Base-by-base conservation (phyloP, 257 asterid genomes). In the Coffea eugenioides region DNA sequence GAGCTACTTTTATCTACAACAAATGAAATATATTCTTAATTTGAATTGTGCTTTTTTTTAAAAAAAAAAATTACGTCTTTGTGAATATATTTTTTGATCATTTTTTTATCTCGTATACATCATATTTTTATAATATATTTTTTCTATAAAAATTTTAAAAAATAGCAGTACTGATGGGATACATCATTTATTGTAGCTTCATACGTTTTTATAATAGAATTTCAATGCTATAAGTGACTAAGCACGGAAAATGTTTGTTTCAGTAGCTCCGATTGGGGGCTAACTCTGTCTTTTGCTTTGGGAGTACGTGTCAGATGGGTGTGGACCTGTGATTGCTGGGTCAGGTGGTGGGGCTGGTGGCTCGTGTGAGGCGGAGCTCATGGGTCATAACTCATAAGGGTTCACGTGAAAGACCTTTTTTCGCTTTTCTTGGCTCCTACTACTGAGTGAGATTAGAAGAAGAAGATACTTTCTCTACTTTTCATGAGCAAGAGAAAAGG, bases 401-500 rank as follows among this genome's bases (percentile, higher is more conserved):
- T 69, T 46, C 84, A 81, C 84, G 80, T 76, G 84, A 78, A 76
- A 70, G 72, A 56, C 45, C 77, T 61, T 81, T 76, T 48, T 41
- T 14, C 3, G 56, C 31, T 67, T 77, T 77, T 66, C 65, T 0
- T 64, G 18, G 79, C 76, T 31, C 3, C 43, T 39, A 16, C 8
- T 25, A 68, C 68, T 36, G 13, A 59, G 57, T 41, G 59, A 48
- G 31, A 39, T 39, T 39, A 4, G 43, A 39, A 2, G 43, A 62
- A 49, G 48, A 81, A 45, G 23, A 27, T 46, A 41, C 66, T 80
- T 75, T 81, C 61, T 81, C 76, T 61, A 46, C 80, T 76, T 81
- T 81, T 81, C 71, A 80, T 67, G 80, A 54, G 54, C 6, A 16
- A n/a, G 31, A 41, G 48, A 11, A n/a, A 65, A 69, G 43, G 52